phyloP scores from a whole-genome alignment of 1,284 basidiomycete species.

The Megacollybia platyphylla region DNA sequence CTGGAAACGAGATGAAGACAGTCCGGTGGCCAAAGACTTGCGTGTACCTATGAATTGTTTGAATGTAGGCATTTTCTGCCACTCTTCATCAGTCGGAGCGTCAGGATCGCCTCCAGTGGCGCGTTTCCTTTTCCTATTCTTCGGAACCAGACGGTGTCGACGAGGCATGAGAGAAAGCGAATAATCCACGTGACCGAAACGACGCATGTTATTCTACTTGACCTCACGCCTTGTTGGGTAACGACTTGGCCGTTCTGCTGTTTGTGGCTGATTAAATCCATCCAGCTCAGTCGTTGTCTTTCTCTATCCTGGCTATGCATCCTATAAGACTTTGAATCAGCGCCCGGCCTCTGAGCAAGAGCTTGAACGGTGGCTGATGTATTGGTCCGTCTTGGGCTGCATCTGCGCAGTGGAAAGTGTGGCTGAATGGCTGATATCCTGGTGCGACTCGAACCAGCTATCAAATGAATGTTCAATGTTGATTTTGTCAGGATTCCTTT shows the following conservation, averaged over 20 bases:
- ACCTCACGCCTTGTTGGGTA: constrained; percentile 28
- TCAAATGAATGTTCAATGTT: neutral
- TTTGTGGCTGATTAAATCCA: neutral
- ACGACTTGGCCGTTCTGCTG: neutral
- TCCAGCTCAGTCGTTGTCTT: constrained; percentile 55
- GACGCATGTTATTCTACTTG: constrained; percentile 39
- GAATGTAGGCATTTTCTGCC: neutral
- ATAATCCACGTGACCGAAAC: neutral
- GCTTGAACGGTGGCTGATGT: constrained; percentile 82
- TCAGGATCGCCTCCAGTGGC: neutral
- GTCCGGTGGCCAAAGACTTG: neutral
- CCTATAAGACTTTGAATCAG: constrained; percentile 74
- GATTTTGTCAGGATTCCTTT: constrained; percentile 62
- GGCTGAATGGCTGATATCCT: constrained; percentile 75
- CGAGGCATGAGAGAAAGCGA: neutral
- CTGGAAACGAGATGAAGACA: constrained; percentile 5
- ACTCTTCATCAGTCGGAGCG: neutral
- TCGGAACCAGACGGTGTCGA: neutral
- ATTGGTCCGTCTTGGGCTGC: constrained; percentile 77
- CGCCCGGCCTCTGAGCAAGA: constrained; percentile 69
- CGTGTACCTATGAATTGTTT: neutral
- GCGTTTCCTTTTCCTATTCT: neutral
- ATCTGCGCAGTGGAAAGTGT: constrained; percentile 64
- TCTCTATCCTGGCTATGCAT: constrained; percentile 77
- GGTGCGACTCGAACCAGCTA: constrained; percentile 29